Evolutionary conservation across 306 rosid genomes (phyloP), one percentile per base, ranked within the genome.

Genomic region (Boehmeria nivea): DNA sequence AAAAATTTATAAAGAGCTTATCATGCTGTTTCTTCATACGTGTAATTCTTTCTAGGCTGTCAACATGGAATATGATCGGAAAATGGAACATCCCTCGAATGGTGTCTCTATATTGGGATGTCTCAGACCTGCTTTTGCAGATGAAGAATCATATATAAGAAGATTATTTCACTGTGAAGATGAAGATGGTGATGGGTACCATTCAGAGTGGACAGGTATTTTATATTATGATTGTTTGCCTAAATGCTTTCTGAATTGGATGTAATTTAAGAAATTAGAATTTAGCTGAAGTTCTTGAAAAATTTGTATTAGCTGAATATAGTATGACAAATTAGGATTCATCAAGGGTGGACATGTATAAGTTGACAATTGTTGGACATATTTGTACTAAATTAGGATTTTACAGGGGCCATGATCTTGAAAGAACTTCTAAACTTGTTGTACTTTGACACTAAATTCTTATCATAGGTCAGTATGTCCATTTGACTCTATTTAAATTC

Each of bases 101-200:
- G 95, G 94, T 56, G 86, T 90, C 57, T 87, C 94, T 54, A 84
- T 90, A 65, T 53, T 84, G 60, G 98, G 98, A 58, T 82, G 72
- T 61, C 88, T 90, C 60, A 78, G 83, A 74, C 98, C 95, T 23
- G 79, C 86, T 57, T 80, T 63, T 62, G 73, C 80, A 48, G 94
- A 90, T 61, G 94, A 90, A 78, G 90, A 66, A 70, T 70, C 81
- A 36, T 74, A 82, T 60, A 51, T 82, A 63, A 78, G 83, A 84
- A 76, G 56, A 40, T 47, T 77, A 28, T 82, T 74, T 70, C 62
- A 63, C 61, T 61, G 61, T 28, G 85, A 61, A 40, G 36, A 31
- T 31, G 36, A 31, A 68, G 94, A 74, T 65, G 74, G 78, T 48
- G 81, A 67, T 59, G 78, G 69, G 71, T 72, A 79, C 74, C 72